Conservation (phyloP, 2,329 filamentous ascomycete genomes). For the Fusarium longipes region DNA sequence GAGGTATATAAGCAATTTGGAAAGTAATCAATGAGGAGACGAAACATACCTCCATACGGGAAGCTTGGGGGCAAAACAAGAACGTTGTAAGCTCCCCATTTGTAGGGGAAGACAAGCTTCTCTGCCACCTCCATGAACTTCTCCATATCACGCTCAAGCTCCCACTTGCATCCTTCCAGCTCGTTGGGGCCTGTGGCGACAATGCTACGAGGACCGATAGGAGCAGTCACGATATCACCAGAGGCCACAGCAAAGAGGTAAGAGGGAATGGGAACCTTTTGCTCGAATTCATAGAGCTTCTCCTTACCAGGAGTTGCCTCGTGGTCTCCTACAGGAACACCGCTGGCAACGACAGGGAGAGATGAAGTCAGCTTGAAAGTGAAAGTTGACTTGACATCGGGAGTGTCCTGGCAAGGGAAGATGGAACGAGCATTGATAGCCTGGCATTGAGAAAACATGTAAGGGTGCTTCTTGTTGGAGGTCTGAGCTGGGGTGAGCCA, state of each 20-base stretch:
- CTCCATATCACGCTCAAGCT: constrained; percentile 91
- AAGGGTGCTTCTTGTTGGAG: constrained; percentile 93
- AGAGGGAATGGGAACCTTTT: constrained; percentile 90
- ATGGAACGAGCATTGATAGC: constrained; percentile 94
- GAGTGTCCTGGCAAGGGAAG: constrained; percentile 97
- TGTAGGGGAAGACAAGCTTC: constrained; percentile 83
- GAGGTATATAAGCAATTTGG: constrained; percentile 19
- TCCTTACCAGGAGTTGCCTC: constrained; percentile 59
- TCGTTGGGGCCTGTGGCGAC: constrained; percentile 92
- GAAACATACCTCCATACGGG: constrained; percentile 77
- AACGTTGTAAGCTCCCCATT: constrained; percentile 96
- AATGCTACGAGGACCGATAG: constrained; percentile 84
- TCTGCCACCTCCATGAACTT: constrained; percentile 91
- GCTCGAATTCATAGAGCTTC: constrained; percentile 85
- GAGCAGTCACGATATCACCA: constrained; percentile 86
- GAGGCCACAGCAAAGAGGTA: constrained; percentile 94
- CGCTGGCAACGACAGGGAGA: constrained; percentile 91
- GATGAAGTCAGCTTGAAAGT: constrained; percentile 88
- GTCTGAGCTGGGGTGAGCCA: constrained; percentile 96
- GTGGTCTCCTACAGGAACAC: constrained; percentile 67
- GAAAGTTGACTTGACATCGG: constrained; percentile 96
- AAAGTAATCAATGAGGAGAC: not conserved
- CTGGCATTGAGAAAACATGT: constrained; percentile 98
- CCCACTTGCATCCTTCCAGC: constrained; percentile 85
- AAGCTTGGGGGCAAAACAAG: constrained; percentile 90